Conservation (phyloP, 805 yeast species). For the Lipomyces orientalis region DNA sequence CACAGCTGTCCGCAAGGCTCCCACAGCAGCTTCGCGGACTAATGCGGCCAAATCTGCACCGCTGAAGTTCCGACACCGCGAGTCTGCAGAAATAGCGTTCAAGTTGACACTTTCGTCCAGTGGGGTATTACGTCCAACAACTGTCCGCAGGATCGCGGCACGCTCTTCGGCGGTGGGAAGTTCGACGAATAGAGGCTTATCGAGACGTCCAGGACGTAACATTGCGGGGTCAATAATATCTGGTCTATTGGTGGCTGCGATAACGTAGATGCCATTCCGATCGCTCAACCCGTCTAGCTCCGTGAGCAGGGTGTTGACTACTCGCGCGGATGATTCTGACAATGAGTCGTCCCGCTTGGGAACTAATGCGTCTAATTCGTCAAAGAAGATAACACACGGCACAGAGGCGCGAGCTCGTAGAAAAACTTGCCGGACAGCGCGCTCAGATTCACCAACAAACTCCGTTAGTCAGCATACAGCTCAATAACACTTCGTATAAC, state of each 20-base stretch:
- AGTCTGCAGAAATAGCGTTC: constrained; percentile 67
- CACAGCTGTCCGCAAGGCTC: constrained; percentile 69
- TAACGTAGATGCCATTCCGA: constrained; percentile 88
- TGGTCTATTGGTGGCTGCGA: constrained; percentile 97
- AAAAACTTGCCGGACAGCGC: constrained; percentile 92
- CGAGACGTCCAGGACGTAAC: constrained; percentile 95
- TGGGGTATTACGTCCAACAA: constrained; percentile 73
- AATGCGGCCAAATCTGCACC: constrained; percentile 96
- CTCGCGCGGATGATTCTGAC: constrained; percentile 89
- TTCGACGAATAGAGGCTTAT: constrained; percentile 89
- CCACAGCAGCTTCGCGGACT: constrained; percentile 91
- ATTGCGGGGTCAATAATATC: constrained; percentile 98
- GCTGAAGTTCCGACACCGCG: constrained; percentile 83
- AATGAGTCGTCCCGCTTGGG: constrained; percentile 90
- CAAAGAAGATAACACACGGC: constrained; percentile 94
- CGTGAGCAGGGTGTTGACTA: constrained; percentile 90
- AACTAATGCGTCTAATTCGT: constrained; percentile 93
- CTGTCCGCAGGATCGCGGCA: constrained; percentile 78
- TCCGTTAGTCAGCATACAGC: background rate
- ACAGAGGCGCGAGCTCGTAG: constrained; percentile 89
- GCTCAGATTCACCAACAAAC: constrained; percentile 94
- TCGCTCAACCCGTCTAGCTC: constrained; percentile 95
- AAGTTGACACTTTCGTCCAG: constrained; percentile 67
- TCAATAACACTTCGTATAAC: too few relatives aligned
- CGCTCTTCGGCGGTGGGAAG: constrained; percentile 82